Evolutionary conservation across 2,329 filamentous ascomycete genomes (phyloP).

Genomic region (Botrytis fabae): DNA sequence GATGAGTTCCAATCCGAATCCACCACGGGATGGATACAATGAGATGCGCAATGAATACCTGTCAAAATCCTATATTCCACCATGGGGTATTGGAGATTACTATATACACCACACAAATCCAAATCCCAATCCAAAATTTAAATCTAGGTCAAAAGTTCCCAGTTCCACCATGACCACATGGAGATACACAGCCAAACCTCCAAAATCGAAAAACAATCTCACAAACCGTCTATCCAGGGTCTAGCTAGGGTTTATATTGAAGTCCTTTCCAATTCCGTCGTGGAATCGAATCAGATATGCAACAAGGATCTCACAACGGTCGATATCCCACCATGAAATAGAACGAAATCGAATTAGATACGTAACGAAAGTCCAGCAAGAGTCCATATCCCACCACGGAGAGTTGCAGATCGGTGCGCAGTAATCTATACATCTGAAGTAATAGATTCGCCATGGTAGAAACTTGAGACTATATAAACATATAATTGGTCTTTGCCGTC

Average conservation of each 20-base stretch:
- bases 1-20: background rate
- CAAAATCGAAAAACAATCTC: background rate
- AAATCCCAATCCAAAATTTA: background rate
- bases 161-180: background rate
- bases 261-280: background rate
- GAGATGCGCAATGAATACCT: background rate
- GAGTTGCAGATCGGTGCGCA: no score
- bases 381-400: background rate
- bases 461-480: no score
- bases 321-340: no score
- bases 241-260: no score
- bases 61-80: background rate
- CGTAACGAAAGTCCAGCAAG: no score
- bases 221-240: background rate
- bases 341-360: background rate
- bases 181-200: accelerated
- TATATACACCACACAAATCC: background rate
- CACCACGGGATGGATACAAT: background rate
- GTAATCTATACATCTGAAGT: no score
- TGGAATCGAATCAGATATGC: background rate
- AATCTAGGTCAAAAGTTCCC: no score
- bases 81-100: background rate
- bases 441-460: no score
- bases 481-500: no score
- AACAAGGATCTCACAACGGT: no score